These are phyloP conservation scores for Orbilia oligospora DNA, from an alignment of 2,329 filamentous ascomycete species.

Conservation along the genomic window DNA sequence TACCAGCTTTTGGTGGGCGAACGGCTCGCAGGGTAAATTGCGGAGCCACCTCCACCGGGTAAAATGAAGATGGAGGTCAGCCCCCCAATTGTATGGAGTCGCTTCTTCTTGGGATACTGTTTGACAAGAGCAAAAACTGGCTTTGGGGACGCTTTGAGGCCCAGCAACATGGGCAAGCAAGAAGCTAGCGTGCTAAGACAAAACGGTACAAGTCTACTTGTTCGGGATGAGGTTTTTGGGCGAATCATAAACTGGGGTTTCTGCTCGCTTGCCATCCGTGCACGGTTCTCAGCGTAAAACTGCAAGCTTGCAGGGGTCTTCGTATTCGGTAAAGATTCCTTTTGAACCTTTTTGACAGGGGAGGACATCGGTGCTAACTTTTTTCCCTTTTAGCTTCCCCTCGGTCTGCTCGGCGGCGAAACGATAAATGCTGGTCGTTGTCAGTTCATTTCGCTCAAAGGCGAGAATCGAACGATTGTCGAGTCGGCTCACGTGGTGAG, in stretches of 20 bases:
- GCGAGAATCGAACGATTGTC: constrained; percentile 47
- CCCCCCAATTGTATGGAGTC: constrained; percentile 41
- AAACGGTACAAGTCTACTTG: constrained; percentile 35
- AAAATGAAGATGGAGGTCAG: constrained; percentile 57
- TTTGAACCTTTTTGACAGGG: constrained; percentile 22
- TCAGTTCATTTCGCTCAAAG: constrained; percentile 45
- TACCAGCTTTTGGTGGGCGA: constrained; percentile 45
- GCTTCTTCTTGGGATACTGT: constrained; percentile 32
- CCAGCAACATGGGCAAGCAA: constrained; percentile 37
- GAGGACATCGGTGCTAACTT: neutral
- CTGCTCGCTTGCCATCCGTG: constrained; percentile 59
- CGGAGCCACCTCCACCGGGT: constrained; percentile 57
- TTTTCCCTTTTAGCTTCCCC: constrained; percentile 1
- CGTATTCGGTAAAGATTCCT: constrained; percentile 60
- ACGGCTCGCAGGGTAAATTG: constrained; percentile 56
- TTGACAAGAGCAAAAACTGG: constrained; percentile 39
- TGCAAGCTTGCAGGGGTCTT: constrained; percentile 20
- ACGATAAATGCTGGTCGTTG: neutral
- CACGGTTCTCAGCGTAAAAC: constrained; percentile 8
- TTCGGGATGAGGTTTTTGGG: constrained; percentile 39
- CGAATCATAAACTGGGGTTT: constrained; percentile 40
- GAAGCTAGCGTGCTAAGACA: constrained; percentile 45
- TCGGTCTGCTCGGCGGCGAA: neutral
- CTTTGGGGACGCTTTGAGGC: constrained; percentile 25
- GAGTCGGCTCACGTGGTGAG: constrained; percentile 45